Percentiles rank a stretch among this genome's conserved stretches.
Conservation (phyloP, 768 basidiomycete species). For the Cyclocybe aegerita region DNA sequence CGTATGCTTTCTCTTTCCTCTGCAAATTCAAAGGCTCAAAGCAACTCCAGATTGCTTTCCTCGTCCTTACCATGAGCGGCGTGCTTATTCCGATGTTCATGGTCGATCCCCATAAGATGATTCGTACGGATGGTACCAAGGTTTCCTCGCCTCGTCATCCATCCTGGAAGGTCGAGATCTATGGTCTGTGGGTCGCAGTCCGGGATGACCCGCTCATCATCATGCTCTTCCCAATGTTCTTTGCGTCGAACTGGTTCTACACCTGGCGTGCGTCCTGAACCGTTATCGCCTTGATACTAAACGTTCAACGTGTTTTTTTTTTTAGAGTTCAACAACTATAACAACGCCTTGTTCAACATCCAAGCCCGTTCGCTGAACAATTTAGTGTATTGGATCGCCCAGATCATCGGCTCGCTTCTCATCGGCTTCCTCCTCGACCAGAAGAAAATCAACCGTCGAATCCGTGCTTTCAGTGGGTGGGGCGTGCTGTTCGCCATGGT, state of each 20-base stretch:
- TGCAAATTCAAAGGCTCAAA: background rate
- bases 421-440: conserved; percentile 73
- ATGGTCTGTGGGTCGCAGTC: conserved; percentile 66
- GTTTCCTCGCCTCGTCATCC: conserved; percentile 63
- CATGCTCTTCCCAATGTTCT: conserved; percentile 83
- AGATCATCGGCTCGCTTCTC: conserved; percentile 71
- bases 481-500: conserved; percentile 58
- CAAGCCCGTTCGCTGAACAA: conserved; percentile 76
- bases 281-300: too few relatives aligned
- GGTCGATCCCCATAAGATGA: conserved; percentile 69
- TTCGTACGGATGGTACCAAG: conserved; percentile 74
- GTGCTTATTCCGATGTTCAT: conserved; percentile 66
- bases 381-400: conserved; percentile 76
- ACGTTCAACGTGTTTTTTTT: too few relatives aligned
- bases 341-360: conserved; percentile 78
- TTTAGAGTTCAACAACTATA: conserved; percentile 77
- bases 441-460: conserved; percentile 52
- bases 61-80: conserved; percentile 70
- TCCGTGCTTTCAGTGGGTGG: conserved; percentile 75
- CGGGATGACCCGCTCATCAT: conserved; percentile 71
- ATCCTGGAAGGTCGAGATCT: conserved; percentile 76
- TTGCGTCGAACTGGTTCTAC: conserved; percentile 84
- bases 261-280: conserved; percentile 66
- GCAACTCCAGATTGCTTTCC: conserved; percentile 61
- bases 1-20: conserved; percentile 38